Evolutionary conservation across 2,329 filamentous ascomycete species (phyloP).

Genomic region (Ophiostoma ulmi): DNA sequence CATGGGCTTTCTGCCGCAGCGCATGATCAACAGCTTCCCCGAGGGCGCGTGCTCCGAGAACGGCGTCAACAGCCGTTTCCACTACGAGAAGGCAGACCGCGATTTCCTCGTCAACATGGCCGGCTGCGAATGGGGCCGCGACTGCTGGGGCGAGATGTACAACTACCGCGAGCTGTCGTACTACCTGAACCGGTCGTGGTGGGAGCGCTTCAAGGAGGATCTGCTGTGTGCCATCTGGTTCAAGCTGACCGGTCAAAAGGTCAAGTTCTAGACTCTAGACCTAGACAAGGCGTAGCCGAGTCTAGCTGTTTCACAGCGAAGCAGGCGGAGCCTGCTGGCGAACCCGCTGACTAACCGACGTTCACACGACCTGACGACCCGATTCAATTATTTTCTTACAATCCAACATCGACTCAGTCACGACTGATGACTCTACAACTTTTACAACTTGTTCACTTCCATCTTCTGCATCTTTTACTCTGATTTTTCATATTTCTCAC

Average conservation of each 20-base stretch:
- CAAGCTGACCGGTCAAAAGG: slow-evolving; percentile 57
- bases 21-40: slow-evolving; percentile 92
- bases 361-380: slow-evolving; percentile 13
- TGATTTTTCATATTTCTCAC: not conserved
- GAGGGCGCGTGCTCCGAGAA: slow-evolving; percentile 79
- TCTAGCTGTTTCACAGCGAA: too few species aligned
- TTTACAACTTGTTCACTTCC: not conserved
- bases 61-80: slow-evolving; percentile 67
- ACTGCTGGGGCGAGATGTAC: slow-evolving; percentile 98
- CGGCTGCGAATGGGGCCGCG: slow-evolving; percentile 90
- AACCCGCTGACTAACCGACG: not conserved
- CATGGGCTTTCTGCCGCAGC: slow-evolving; percentile 82
- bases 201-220: slow-evolving; percentile 71
- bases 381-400: not conserved
- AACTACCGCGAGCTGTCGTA: slow-evolving; percentile 89
- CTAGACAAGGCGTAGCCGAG: too few species aligned
- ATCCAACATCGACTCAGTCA: not conserved
- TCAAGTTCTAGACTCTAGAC: slow-evolving; percentile 50
- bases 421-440: not conserved
- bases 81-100: slow-evolving; percentile 78
- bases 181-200: slow-evolving; percentile 74
- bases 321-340: too few species aligned
- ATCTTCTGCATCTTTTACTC: not conserved
- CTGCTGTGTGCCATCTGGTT: slow-evolving; percentile 56
- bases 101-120: slow-evolving; percentile 99